Evolutionary conservation across 805 yeast genomes (phyloP), one percentile per base, ranked within the genome.

Genomic region (Saturnispora besseyi): DNA sequence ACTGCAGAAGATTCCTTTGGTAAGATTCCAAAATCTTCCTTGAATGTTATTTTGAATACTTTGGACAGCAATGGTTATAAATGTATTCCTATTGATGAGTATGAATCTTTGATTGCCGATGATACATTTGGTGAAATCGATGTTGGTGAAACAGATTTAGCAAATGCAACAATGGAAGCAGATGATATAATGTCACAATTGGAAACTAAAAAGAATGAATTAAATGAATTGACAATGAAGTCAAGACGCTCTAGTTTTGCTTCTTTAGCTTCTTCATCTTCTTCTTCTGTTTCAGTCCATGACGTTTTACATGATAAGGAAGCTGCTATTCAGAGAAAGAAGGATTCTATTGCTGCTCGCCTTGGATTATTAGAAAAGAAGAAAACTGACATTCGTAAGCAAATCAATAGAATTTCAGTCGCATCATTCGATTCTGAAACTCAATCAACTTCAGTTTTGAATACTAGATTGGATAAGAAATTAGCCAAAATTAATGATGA

Each of bases 41-140:
- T 67, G 11, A 63, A 59, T 6, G 58, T 51, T 38, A 56, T 69
- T 34, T 45, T 53, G 7, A 42, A 57, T 8, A 54, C 55, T 30
- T 53, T 59, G 51, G 42, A 53, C 11, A 49, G 44, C 2, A 49
- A 57, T 31, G 72, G 70, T 4, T 60, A 59, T 36, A 55, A 50
- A 12, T 53, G 63, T 22, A 15, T 64, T 12, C 54, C 61, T 2
- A 30, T 31, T 12, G 41, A 50, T 10, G 65, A 63, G 36, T 61
- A 57, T 45, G 55, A 59, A 10, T 42, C 52, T 7, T 57, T 59
- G 9, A 34, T 44, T 24, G 9, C 15, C 3, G 29, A 33, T 4
- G 12, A 41, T 13, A 21, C 43, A 12, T 36, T 33, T n/a, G 51
- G 32, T 8, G 40, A 28, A 3, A 6, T 48, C 10, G 36, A 41